A percentile compares a stretch with the other conserved stretches of the same genome.
Conservation (phyloP, 140 eudicot genomes). For the Stevia rebaudiana region DNA sequence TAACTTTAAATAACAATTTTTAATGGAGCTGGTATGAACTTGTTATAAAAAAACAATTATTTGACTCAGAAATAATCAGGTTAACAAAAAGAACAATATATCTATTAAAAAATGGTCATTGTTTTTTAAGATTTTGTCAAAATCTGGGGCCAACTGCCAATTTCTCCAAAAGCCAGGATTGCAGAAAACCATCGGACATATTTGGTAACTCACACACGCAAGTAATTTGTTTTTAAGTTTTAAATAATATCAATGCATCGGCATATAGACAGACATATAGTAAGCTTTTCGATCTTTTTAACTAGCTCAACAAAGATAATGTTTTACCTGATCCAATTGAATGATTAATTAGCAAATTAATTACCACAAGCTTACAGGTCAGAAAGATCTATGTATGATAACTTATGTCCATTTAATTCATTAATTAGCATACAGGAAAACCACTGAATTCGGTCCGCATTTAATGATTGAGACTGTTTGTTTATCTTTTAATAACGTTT, state of each 20-base stretch:
- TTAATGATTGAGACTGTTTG: too few species aligned
- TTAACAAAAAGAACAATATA: neutral
- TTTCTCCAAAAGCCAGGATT: slow-evolving; percentile 14
- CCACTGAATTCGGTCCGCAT: too few species aligned
- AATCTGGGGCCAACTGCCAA: slow-evolving; percentile 23
- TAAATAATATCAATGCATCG: neutral
- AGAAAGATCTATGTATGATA: neutral
- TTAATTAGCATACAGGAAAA: too few species aligned
- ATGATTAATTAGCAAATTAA: neutral
- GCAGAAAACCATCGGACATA: neutral
- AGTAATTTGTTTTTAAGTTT: neutral
- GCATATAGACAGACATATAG: too few species aligned
- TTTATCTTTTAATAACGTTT: too few species aligned
- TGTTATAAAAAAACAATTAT: neutral
- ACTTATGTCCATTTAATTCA: too few species aligned
- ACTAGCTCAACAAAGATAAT: too few species aligned
- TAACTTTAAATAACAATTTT: neutral
- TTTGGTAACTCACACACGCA: neutral
- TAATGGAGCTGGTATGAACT: neutral
- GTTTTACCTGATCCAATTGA: too few species aligned
- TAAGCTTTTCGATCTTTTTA: too few species aligned
- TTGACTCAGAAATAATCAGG: neutral
- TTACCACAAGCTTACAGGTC: neutral
- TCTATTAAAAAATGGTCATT: neutral
- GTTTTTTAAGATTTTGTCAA: neutral